A percentile compares a stretch with the other conserved stretches of the same genome.
phyloP scores from a whole-genome alignment of 768 basidiomycete species.

The Russula earlei region DNA sequence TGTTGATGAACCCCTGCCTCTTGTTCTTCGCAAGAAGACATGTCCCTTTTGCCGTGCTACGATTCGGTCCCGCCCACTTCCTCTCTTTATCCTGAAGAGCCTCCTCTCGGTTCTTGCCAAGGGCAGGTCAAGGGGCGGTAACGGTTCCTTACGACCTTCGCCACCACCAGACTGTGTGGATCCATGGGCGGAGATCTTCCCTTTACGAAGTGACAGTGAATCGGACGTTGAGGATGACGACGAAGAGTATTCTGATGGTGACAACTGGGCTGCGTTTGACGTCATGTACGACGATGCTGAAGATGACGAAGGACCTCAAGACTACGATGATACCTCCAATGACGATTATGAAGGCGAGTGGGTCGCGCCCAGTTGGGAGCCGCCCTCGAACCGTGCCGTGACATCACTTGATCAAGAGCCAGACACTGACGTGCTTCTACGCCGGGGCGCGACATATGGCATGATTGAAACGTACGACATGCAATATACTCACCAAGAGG shows the following conservation, averaged over 20 bases:
- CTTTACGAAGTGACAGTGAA: slow-evolving; percentile 25
- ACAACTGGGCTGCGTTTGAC: slow-evolving; percentile 20
- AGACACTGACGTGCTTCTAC: slow-evolving; percentile 35
- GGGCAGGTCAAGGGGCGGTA: slow-evolving; percentile 26
- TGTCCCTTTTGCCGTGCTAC: slow-evolving; percentile 63
- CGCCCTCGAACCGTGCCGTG: slow-evolving; percentile 36
- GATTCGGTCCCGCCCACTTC: slow-evolving; percentile 51
- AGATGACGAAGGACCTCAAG: slow-evolving; percentile 20
- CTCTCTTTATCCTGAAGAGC: slow-evolving; percentile 59
- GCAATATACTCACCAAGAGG: slow-evolving; percentile 44
- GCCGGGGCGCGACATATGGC: slow-evolving; percentile 47
- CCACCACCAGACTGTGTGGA: slow-evolving; percentile 37
- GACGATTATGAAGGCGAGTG: slow-evolving; percentile 36
- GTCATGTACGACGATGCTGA: slow-evolving; percentile 24
- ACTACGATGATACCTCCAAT: slow-evolving; percentile 28
- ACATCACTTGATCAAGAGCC: slow-evolving; percentile 30
- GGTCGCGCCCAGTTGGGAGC: slow-evolving; percentile 47
- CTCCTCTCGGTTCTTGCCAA: slow-evolving; percentile 42
- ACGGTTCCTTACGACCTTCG: slow-evolving; percentile 22
- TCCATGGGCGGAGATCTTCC: slow-evolving; percentile 68
- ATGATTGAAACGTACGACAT: slow-evolving; percentile 52
- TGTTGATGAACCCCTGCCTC: slow-evolving; percentile 34
- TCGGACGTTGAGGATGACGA: slow-evolving; percentile 27
- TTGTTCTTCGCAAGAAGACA: slow-evolving; percentile 53
- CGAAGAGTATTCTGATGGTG: slow-evolving; percentile 23